Evolutionary conservation across 371 early-diverging fungal species (phyloP), one percentile per base, ranked within the genome.

Genomic region (Neoconidiobolus thromboides): DNA sequence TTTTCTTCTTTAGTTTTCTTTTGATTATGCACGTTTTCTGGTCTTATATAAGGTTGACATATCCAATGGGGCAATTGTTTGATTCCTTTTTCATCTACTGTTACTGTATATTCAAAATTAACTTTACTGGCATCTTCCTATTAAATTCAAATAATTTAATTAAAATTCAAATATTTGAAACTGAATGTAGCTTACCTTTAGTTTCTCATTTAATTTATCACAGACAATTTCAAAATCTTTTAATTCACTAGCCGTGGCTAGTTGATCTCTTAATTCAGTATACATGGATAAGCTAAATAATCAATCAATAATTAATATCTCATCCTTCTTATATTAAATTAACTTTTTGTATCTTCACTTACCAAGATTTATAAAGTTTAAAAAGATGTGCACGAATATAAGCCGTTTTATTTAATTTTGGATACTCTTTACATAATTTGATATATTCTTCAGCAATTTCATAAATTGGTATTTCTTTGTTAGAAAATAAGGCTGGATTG

Each of bases 311-410:
- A 26, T 26, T 26, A 26, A 26, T 26, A 26, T 26, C 26, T 26
- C 26, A 26, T 26, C 26, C 26, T 26, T 26, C 26, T 26, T 26
- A 26, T 26, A 26, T 26, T 26, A 26, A 26, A 26, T 26, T 26
- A 26, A 26, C 26, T 26, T 26, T 26, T 26, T 26, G 26, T 26
- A 26, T 26, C 26, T 26, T 26, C 26, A 26, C 26, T 26, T 26
- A 26, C 26, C 26, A 65, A n/a, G 88, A 80, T 41, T 80, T 76
- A 67, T 91, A 84, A n/a, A 97, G 72, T 66, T 94, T 95, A 72
- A 97, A 97, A 64, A 97, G 64, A 67, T 97, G 97, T 1, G 80
- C 90, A 39, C 89, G 82, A 55, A 87, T 83, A 61, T 72, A 75
- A 36, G 78, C 69, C 10, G 76, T 58, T 37, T 74, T 77, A 1